Evolutionary conservation across 2,329 filamentous ascomycete genomes (phyloP).

Genomic region (Verticillium albo-atrum): DNA sequence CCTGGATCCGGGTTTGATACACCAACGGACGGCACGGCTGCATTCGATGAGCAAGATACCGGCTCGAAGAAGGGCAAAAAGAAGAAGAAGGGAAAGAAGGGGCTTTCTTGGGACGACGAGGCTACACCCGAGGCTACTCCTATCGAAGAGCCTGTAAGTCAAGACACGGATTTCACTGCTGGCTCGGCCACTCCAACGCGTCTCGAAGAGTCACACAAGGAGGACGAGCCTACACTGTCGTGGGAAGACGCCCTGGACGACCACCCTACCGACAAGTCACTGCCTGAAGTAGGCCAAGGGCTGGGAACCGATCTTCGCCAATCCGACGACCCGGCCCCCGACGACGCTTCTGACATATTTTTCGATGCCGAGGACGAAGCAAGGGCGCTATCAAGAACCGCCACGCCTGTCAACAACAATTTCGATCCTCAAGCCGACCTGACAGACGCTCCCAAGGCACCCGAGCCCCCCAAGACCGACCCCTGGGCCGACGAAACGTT

Average conservation of each 20-base stretch:
- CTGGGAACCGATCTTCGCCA: neutral
- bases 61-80: slow-evolving; percentile 24
- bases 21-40: neutral
- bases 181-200: neutral
- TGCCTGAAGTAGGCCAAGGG: neutral
- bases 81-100: slow-evolving; percentile 27
- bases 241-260: slow-evolving; percentile 1
- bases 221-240: neutral
- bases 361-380: slow-evolving; percentile 1
- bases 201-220: neutral
- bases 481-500: neutral
- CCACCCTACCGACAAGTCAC: neutral
- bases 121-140: neutral
- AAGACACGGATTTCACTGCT: neutral
- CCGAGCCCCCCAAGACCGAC: neutral
- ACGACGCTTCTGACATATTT: slow-evolving; percentile 1
- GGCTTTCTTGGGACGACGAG: slow-evolving; percentile 1
- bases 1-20: neutral
- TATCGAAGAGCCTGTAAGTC: neutral
- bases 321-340: neutral
- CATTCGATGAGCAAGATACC: neutral
- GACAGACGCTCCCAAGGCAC: neutral
- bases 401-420: neutral
- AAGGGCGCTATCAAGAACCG: neutral
- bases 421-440: neutral